Conservation (phyloP, 805 yeast genomes). For the Kluyveromyces nonfermentans region DNA sequence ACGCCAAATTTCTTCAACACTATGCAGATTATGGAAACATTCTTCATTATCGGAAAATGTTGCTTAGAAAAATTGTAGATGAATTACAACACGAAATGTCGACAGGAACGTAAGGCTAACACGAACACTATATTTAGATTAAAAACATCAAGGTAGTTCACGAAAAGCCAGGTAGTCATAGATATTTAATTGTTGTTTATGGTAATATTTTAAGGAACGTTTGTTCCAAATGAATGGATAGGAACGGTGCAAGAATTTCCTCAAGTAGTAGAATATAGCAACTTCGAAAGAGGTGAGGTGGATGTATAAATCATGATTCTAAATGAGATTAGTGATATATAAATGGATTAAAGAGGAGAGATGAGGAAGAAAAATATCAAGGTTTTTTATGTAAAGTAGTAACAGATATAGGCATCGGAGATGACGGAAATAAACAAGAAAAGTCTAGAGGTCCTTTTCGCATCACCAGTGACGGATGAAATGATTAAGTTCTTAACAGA, state of each 20-base stretch:
- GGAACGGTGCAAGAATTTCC: not conserved
- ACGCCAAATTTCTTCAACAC: not conserved
- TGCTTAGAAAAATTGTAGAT: too few species aligned
- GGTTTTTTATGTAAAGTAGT: too few species aligned
- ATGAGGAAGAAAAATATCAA: too few species aligned
- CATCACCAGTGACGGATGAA: constrained; percentile 62
- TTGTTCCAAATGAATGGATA: not conserved
- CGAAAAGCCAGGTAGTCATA: not conserved
- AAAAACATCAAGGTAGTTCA: too few species aligned
- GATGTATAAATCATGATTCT: too few species aligned
- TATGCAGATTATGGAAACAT: too few species aligned
- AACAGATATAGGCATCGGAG: too few species aligned
- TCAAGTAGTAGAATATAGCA: not conserved
- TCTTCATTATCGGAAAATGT: too few species aligned
- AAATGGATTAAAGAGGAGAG: too few species aligned
- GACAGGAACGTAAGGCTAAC: not conserved
- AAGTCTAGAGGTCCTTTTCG: constrained; percentile 51
- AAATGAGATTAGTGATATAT: too few species aligned
- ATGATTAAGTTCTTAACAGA: constrained; percentile 64
- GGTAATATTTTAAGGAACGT: not conserved
- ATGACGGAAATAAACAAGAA: constrained; percentile 37
- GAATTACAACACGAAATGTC: not conserved
- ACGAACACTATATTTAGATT: too few species aligned
- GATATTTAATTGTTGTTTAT: not conserved
- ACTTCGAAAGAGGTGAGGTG: too few species aligned